Base-by-base conservation (phyloP, 306 rosid genomes). In the Lupinus albus region DNA sequence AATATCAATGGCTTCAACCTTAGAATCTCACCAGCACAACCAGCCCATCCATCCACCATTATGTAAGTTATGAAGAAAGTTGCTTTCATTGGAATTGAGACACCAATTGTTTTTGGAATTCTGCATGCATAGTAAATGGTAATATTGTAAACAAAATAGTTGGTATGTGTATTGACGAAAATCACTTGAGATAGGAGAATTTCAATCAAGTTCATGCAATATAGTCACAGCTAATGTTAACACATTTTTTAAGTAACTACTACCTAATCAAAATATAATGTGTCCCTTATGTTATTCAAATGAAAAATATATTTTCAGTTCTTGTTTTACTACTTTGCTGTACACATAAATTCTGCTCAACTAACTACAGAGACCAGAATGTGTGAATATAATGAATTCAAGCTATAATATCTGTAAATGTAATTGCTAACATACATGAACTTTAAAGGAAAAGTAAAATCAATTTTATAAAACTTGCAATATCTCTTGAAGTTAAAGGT, bases 31-130 rank as follows among this genome's bases (percentile, higher is more conserved):
- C 80, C 98, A 15, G 98, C 98, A 84, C 91, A 77, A 71, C 98
- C 98, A 79, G 97, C 98, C 98, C 98, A 93, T 35, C 98, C 98
- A 78, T 93, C 98, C 18, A 93, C 98, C 98, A 93, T 93, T 70
- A 88, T 86, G 74, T 89, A 93, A 59, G 97, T 93, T 68, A 93
- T 89, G 77, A 93, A 93, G 91, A 93, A 93, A 11, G 98, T 93
- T 35, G 98, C 98, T 80, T 93, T 93, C 98, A 93, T 93, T 36
- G 98, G 98, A 81, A 93, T 93, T 35, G 98, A 93, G 64, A 85
- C 91, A 48, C 98, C 98, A 7, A 93, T 82, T 41, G 97, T 93
- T 76, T 67, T 87, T 7, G 98, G 95, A 61, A 89, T 93, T 8
- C 98, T 93, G 91, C 83, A 87, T 38, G 30, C 55, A 65, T 20